Conservation (phyloP, 805 yeast genomes). For the Cyberlindnera veronae region DNA sequence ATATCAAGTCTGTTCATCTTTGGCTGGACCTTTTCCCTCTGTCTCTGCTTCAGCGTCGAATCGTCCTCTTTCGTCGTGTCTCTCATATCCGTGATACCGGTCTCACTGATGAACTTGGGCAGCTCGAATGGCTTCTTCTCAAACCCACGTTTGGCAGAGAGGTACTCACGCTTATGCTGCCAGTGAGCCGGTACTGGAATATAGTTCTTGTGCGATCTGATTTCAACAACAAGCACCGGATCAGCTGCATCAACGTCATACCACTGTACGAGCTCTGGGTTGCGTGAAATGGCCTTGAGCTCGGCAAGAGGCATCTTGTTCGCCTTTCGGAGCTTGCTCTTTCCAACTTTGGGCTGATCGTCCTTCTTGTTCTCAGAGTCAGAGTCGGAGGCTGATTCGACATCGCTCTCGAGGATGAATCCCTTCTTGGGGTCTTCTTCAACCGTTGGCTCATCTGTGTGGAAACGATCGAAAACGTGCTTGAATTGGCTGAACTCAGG, state of each 20-base stretch:
- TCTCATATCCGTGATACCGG: conserved; percentile 88
- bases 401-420: conserved; percentile 32
- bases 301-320: conserved; percentile 63
- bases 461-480: conserved; percentile 34
- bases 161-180: conserved; percentile 73
- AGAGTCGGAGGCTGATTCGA: conserved; percentile 11
- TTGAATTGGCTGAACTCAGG: conserved; percentile 34
- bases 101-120: conserved; percentile 73
- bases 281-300: conserved; percentile 54
- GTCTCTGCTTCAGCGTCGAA: conserved; percentile 58
- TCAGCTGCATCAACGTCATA: conserved; percentile 81
- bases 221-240: conserved; percentile 59
- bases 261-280: conserved; percentile 83
- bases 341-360: conserved; percentile 34
- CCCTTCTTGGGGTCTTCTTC: conserved; percentile 25
- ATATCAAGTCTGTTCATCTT: conserved; percentile 82
- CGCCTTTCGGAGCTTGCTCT: conserved; percentile 47
- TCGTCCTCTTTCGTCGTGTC: conserved; percentile 52
- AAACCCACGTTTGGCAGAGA: conserved; percentile 60
- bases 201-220: conserved; percentile 62
- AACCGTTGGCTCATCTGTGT: conserved; percentile 18
- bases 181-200: conserved; percentile 85
- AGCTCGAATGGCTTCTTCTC: conserved; percentile 71
- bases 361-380: conserved; percentile 10
- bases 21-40: conserved; percentile 84